phyloP scores from a whole-genome alignment of 257 asterid species.

The Solanum virginianum region DNA sequence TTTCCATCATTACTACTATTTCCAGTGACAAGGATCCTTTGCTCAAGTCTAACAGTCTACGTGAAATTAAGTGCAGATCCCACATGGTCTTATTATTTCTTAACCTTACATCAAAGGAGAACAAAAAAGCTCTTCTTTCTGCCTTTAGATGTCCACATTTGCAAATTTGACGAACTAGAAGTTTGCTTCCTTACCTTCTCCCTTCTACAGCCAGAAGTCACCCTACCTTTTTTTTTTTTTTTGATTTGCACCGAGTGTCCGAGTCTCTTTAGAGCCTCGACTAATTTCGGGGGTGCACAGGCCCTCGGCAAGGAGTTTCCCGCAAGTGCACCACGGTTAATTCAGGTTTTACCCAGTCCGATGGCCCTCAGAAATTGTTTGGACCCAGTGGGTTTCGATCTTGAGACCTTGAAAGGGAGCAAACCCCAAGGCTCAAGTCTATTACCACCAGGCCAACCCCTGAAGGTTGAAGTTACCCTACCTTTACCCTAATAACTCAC shows the following conservation, averaged over 20 bases:
- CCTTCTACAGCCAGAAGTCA: not conserved
- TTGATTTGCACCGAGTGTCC: too few species aligned
- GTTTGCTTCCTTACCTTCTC: not conserved
- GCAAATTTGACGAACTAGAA: not conserved
- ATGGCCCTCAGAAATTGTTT: too few species aligned
- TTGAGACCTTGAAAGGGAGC: too few species aligned
- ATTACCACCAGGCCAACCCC: too few species aligned
- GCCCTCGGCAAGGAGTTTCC: too few species aligned
- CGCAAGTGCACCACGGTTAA: too few species aligned
- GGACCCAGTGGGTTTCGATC: too few species aligned
- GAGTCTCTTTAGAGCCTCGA: too few species aligned
- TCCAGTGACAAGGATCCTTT: not conserved
- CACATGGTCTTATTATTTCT: not conserved
- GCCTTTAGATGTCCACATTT: not conserved
- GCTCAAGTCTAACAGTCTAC: not conserved
- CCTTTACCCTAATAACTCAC: not conserved
- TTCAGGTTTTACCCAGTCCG: too few species aligned
- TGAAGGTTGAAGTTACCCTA: not conserved
- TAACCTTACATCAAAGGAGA: not conserved
- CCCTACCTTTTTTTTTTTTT: too few species aligned
- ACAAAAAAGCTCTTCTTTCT: not conserved
- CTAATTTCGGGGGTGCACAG: too few species aligned
- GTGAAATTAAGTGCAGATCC: not conserved
- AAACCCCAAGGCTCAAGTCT: too few species aligned
- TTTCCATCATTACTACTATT: not conserved